Conservation (phyloP, 2,329 filamentous ascomycete species). For the Colletotrichum karsti region DNA sequence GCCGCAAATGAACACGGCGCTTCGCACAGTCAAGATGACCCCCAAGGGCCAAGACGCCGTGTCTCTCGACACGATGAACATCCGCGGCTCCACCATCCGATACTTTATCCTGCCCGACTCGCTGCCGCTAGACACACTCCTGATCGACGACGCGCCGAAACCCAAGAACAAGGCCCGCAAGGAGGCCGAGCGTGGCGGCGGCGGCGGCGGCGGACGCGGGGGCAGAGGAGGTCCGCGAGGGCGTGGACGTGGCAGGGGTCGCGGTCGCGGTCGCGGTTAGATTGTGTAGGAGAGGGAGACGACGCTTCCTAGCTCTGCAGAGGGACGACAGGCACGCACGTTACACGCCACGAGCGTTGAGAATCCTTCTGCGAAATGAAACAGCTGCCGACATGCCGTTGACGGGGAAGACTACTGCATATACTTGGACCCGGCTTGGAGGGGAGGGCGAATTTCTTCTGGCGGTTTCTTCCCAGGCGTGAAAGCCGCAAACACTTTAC, state of each 20-base stretch:
- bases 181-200: slow-evolving; percentile 74
- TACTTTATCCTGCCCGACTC: slow-evolving; percentile 98
- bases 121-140: slow-evolving; percentile 90
- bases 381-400: neutral
- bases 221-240: slow-evolving; percentile 60
- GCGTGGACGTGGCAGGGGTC: slow-evolving; percentile 60
- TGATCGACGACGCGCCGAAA: slow-evolving; percentile 97
- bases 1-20: slow-evolving; percentile 97
- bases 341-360: neutral
- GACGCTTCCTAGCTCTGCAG: neutral
- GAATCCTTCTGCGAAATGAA: neutral
- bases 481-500: slow-evolving; percentile 13
- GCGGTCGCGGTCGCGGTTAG: slow-evolving; percentile 48
- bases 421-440: neutral
- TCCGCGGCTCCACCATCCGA: slow-evolving; percentile 93
- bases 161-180: slow-evolving; percentile 99
- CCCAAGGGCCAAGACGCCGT: slow-evolving; percentile 87
- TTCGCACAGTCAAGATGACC: slow-evolving; percentile 97
- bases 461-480: neutral
- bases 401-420: neutral
- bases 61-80: slow-evolving; percentile 92
- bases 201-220: slow-evolving; percentile 55
- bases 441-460: neutral
- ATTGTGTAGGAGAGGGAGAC: neutral
- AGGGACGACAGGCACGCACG: neutral